Evolutionary conservation across 2,329 filamentous ascomycete genomes (phyloP).

Genomic region (Sporothrix phasma): DNA sequence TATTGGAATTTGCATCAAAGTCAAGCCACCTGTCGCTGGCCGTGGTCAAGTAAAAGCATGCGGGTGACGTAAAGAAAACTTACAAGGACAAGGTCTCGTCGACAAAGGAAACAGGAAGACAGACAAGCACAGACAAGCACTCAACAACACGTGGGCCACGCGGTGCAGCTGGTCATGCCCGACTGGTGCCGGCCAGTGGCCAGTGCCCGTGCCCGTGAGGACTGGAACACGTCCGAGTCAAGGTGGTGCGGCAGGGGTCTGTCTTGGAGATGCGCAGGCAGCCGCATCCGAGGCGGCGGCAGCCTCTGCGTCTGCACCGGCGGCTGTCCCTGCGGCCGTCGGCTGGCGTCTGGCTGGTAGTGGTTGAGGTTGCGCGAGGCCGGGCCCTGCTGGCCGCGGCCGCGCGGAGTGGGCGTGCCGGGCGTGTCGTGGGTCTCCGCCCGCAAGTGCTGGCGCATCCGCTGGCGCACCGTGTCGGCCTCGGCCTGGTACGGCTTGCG

Average conservation of each 20-base stretch:
- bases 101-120: not conserved
- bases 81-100: not conserved
- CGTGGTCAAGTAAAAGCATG: too few species aligned
- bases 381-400: not conserved
- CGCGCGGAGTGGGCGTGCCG: not conserved
- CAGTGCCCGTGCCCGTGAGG: too few species aligned
- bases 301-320: not conserved
- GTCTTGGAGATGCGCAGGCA: not conserved
- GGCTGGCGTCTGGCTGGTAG: slow-evolving; percentile 3
- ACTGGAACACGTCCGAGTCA: too few species aligned
- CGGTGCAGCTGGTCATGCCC: not conserved
- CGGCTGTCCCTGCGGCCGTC: not conserved
- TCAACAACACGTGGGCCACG: not conserved
- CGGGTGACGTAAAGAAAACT: not conserved
- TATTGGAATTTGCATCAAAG: not conserved
- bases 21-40: not conserved
- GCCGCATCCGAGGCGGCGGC: not conserved
- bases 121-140: not conserved
- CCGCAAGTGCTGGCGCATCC: too few species aligned
- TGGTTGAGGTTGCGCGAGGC: slow-evolving; percentile 5
- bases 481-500: too few species aligned
- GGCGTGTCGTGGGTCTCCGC: too few species aligned
- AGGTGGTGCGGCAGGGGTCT: not conserved
- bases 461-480: too few species aligned
- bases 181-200: not conserved